Conservation (phyloP, 768 basidiomycete genomes). For the Russula ochroleuca region DNA sequence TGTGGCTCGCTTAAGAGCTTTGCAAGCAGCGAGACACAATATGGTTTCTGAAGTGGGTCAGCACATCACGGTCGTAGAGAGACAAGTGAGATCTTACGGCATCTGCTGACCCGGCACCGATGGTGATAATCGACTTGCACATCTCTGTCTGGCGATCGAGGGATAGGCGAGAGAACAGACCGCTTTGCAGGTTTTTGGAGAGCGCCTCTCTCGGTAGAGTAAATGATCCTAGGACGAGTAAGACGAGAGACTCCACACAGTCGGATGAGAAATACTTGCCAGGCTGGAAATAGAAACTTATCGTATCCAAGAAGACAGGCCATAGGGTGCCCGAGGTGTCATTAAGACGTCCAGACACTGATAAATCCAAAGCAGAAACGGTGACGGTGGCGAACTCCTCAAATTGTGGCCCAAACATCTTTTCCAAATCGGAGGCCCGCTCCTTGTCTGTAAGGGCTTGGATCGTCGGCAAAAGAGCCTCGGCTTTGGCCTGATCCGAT, state of each 20-base stretch:
- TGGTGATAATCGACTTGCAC: conserved; percentile 52
- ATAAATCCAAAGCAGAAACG: conserved; percentile 50
- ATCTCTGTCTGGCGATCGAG: conserved; percentile 52
- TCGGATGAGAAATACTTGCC: conserved; percentile 35
- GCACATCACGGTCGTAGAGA: conserved; percentile 3
- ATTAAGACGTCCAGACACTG: conserved; percentile 45
- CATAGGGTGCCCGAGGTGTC: conserved; percentile 44
- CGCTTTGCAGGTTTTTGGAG: conserved; percentile 45
- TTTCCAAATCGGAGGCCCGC: not conserved
- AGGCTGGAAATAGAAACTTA: conserved; percentile 44
- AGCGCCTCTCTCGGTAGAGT: conserved; percentile 40
- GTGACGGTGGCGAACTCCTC: conserved; percentile 35
- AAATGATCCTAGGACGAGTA: conserved; percentile 38
- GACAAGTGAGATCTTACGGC: conserved; percentile 40
- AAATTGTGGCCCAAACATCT: conserved; percentile 39
- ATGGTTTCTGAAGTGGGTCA: conserved; percentile 7
- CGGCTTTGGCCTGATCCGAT: conserved; percentile 46
- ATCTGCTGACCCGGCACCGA: conserved; percentile 45
- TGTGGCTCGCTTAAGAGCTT: conserved; percentile 47
- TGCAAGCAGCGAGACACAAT: conserved; percentile 48
- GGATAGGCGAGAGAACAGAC: conserved; percentile 52
- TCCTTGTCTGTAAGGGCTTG: conserved; percentile 35
- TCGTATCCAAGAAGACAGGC: conserved; percentile 44
- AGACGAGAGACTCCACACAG: conserved; percentile 14
- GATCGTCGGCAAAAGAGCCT: conserved; percentile 57